Conservation (phyloP, 106 monocot genomes). For the Iris macrosiphon region DNA sequence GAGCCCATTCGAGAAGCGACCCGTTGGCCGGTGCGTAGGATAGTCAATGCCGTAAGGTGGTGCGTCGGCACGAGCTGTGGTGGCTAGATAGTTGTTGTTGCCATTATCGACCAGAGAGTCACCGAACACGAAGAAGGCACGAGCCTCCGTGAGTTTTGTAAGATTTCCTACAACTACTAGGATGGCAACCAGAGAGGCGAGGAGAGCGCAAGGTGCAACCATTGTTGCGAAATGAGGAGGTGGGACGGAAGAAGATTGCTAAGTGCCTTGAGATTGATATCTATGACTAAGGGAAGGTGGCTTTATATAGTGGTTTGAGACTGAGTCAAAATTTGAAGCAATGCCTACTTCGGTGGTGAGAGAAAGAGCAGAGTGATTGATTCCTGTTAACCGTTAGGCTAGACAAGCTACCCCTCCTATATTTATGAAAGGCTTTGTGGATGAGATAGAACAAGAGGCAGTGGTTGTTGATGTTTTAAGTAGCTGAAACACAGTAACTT, state of each 20-base stretch:
- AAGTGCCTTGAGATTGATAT: too few species aligned
- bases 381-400: too few species aligned
- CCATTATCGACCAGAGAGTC: constrained; percentile 80
- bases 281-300: neutral
- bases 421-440: too few species aligned
- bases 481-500: too few species aligned
- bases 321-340: too few species aligned
- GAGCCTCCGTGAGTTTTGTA: constrained; percentile 13
- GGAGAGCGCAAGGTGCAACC: neutral
- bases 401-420: too few species aligned
- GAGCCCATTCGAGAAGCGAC: constrained; percentile 78
- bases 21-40: constrained; percentile 49
- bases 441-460: too few species aligned
- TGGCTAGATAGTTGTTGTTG: constrained; percentile 70
- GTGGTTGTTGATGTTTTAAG: too few species aligned
- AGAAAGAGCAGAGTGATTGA: too few species aligned
- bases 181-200: constrained; percentile 3
- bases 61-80: constrained; percentile 60
- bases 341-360: too few species aligned
- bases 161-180: neutral
- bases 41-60: constrained; percentile 73
- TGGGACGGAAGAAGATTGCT: neutral
- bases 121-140: constrained; percentile 73
- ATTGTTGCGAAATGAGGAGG: neutral
- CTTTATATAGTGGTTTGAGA: constrained; percentile 7